Conservation (phyloP, 2,329 filamentous ascomycete species). For the Talaromyces amestolkiae region DNA sequence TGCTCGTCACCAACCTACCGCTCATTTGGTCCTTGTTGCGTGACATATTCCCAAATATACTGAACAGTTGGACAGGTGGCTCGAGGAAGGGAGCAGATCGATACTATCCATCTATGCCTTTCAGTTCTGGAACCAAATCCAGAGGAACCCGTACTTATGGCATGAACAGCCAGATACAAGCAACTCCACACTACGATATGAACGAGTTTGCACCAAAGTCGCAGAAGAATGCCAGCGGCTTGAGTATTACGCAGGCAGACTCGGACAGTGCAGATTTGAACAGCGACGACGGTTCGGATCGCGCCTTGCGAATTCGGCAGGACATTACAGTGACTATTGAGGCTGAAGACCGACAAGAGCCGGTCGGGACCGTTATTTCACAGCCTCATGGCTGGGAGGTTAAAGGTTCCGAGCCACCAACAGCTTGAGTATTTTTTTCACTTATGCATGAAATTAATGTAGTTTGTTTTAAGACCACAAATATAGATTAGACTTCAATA, state of each 20-base stretch:
- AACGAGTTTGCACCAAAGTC: slow-evolving; percentile 29
- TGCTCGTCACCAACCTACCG: slow-evolving; percentile 53
- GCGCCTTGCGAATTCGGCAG: slow-evolving; percentile 39
- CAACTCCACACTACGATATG: slow-evolving; percentile 30
- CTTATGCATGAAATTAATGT: not conserved
- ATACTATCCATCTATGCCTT: slow-evolving; percentile 24
- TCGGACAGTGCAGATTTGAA: slow-evolving; percentile 26
- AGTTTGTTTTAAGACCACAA: not conserved
- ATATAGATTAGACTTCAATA: not conserved
- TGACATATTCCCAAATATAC: slow-evolving; percentile 44
- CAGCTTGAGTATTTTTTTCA: not conserved
- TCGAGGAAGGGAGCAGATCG: slow-evolving; percentile 35
- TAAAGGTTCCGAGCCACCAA: not conserved
- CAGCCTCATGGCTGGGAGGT: not conserved
- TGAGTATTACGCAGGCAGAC: slow-evolving; percentile 26
- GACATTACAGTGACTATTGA: slow-evolving; percentile 38
- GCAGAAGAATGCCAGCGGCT: slow-evolving; percentile 30
- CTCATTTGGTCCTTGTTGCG: slow-evolving; percentile 53
- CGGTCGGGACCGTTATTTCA: not conserved
- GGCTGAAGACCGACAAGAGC: slow-evolving; percentile 15
- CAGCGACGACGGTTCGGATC: slow-evolving; percentile 39
- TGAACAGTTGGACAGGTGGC: slow-evolving; percentile 42
- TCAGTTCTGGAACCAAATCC: slow-evolving; percentile 28
- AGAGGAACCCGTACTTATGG: slow-evolving; percentile 24
- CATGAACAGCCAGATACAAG: slow-evolving; percentile 30